A percentile compares a stretch with the other conserved stretches of the same genome.
phyloP scores from a whole-genome alignment of 345 rosid genomes.

The Toxicodendron radicans region DNA sequence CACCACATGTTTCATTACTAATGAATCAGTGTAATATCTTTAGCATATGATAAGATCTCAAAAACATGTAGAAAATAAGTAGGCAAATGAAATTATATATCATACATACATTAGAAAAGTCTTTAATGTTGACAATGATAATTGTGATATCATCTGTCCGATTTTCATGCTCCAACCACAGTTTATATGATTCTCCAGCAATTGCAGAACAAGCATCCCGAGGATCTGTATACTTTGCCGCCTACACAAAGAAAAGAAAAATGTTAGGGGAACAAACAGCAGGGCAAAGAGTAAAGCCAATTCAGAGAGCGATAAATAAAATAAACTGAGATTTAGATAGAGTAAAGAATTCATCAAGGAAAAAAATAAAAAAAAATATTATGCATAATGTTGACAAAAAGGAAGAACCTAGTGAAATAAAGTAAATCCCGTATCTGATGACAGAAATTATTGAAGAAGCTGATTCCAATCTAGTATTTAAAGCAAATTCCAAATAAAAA shows the following conservation, averaged over 20 bases:
- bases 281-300: not conserved
- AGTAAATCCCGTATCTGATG: not conserved
- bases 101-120: constrained; percentile 53
- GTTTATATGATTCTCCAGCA: constrained; percentile 88
- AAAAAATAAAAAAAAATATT: not conserved
- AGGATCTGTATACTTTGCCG: constrained; percentile 67
- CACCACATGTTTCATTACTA: too few relatives aligned
- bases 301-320: not conserved
- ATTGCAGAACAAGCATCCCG: constrained; percentile 91
- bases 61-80: not conserved
- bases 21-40: not conserved
- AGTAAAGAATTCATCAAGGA: not conserved
- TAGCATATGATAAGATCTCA: not conserved
- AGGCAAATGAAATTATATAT: constrained; percentile 11
- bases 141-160: constrained; percentile 98
- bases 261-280: constrained; percentile 11
- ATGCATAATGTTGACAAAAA: not conserved
- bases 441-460: not conserved
- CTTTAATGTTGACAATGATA: constrained; percentile 81
- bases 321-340: not conserved
- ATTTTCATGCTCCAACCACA: constrained; percentile 83
- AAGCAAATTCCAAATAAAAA: not conserved
- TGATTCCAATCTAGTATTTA: not conserved
- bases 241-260: constrained; percentile 45
- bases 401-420: not conserved